Conservation (phyloP, 2,329 filamentous ascomycete genomes). For the Penicillium sp. region DNA sequence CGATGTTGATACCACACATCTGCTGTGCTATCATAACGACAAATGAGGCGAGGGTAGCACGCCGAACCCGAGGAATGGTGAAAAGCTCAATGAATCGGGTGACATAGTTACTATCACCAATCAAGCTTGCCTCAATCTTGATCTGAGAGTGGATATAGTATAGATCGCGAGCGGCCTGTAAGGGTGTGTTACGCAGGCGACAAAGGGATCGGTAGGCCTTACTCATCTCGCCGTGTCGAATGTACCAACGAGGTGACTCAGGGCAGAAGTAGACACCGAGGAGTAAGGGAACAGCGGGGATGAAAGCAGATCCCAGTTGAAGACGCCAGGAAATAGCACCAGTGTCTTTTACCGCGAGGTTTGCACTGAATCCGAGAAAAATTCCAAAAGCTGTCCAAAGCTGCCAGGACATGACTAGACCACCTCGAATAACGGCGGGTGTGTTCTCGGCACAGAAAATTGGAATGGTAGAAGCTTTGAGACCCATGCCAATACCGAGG, state of each 20-base stretch:
- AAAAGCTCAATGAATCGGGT: constrained; percentile 59
- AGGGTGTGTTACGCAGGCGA: constrained; percentile 57
- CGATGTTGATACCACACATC: constrained; percentile 72
- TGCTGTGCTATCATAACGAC: constrained; percentile 79
- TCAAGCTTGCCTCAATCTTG: constrained; percentile 46
- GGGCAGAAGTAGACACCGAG: constrained; percentile 62
- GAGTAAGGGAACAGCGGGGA: constrained; percentile 64
- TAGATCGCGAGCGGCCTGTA: constrained; percentile 64
- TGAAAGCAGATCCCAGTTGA: constrained; percentile 65
- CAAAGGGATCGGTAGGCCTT: constrained; percentile 63
- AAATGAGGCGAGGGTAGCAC: constrained; percentile 73
- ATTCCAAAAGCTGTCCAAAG: constrained; percentile 63
- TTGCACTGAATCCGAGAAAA: constrained; percentile 66
- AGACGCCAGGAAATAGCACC: constrained; percentile 64
- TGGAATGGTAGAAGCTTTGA: constrained; percentile 59
- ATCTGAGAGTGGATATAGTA: constrained; percentile 62
- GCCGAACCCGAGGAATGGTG: constrained; percentile 50
- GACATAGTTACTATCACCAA: constrained; percentile 56
- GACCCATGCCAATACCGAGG: constrained; percentile 63
- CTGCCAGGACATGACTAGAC: constrained; percentile 58
- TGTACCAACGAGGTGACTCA: constrained; percentile 66
- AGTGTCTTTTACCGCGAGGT: constrained; percentile 62
- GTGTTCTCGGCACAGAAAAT: constrained; percentile 59
- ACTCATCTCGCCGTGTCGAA: constrained; percentile 64
- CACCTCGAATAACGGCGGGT: constrained; percentile 57